Evolutionary conservation across 345 rosid genomes (phyloP).

Genomic region (Linum lewisii): DNA sequence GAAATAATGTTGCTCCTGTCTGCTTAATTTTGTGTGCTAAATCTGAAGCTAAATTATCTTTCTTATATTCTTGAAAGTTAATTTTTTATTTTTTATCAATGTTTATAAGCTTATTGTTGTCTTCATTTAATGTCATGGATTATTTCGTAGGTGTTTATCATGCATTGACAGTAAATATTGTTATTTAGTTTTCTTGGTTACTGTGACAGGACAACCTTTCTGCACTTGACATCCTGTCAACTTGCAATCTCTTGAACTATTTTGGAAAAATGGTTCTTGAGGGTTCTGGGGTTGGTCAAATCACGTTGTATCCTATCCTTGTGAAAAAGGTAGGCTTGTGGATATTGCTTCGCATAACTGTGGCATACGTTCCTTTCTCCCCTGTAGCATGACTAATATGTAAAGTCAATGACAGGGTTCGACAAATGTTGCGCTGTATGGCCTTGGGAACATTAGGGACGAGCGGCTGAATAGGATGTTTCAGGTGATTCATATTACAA

Average conservation of each 20-base stretch:
- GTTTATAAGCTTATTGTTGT: neutral
- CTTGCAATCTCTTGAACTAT: constrained; percentile 94
- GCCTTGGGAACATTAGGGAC: constrained; percentile 96
- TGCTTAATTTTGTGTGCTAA: neutral
- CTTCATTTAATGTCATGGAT: neutral
- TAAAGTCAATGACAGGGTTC: constrained; percentile 53
- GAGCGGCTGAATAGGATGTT: constrained; percentile 97
- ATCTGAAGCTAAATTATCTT: neutral
- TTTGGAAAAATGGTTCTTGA: constrained; percentile 99
- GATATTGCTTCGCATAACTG: constrained; percentile 6
- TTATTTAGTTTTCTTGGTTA: constrained; percentile 15
- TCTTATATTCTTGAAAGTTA: too few species aligned
- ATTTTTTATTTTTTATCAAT: too few species aligned
- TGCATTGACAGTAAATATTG: neutral
- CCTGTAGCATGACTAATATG: constrained; percentile 11
- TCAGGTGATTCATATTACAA: constrained; percentile 43
- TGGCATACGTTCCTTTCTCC: constrained; percentile 8
- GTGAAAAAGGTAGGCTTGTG: constrained; percentile 60
- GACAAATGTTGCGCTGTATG: constrained; percentile 91
- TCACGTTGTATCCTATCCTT: constrained; percentile 79
- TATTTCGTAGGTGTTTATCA: neutral
- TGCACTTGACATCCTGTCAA: constrained; percentile 86
- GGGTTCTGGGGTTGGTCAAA: constrained; percentile 99
- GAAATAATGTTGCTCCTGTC: neutral
- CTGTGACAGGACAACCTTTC: constrained; percentile 91